Base-by-base conservation (phyloP, 177 flowering plant species). In the Telopea speciosissima region DNA sequence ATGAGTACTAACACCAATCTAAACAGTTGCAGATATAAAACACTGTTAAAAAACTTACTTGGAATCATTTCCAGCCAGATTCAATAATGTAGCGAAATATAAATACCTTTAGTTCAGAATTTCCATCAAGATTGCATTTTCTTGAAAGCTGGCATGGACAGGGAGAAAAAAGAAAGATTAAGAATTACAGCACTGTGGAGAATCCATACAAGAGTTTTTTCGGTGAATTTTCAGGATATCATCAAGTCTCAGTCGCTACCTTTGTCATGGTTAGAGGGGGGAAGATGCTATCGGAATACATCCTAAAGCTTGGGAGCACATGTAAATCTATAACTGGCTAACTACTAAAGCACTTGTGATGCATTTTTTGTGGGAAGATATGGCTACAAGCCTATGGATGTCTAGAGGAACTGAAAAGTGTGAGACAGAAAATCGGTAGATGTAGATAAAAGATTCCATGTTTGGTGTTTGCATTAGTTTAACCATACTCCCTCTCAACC, bases 81-180 rank as follows among this genome's bases (percentile, higher is more conserved):
- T 49, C 26, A 69, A 49, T 13, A 12, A 45, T 19, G 25, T 10
- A 45, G 5, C 36, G 66, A 66, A 65, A 45, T 31, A 69, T 54
- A 56, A 4, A 40, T 82, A 92, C 97, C 98, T 83, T 87, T 67
- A 91, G 70, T 66, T 91, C 97, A 71, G 85, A 82, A 76, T 83
- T 81, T 65, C 85, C 87, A 66, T 85, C 97, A 62, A 95, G 90
- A 59, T 76, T 88, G 88, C 81, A 92, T 75, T 83, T 92, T 70
- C 79, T 86, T 19, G 79, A 82, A 68, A 75, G 70, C 92, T 92
- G 91, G 73, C 67, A 80, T 83, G 69, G 28, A 17, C 61, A 19
- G 26, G 67, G 5, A 45, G 69, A 28, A n/a, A 21, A 19, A 28
- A 63, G 5, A 45, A 71, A 36, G 36, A 3, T 16, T 6, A 49